Conservation (phyloP, 768 basidiomycete genomes). For the Gymnopilus dilepis region DNA sequence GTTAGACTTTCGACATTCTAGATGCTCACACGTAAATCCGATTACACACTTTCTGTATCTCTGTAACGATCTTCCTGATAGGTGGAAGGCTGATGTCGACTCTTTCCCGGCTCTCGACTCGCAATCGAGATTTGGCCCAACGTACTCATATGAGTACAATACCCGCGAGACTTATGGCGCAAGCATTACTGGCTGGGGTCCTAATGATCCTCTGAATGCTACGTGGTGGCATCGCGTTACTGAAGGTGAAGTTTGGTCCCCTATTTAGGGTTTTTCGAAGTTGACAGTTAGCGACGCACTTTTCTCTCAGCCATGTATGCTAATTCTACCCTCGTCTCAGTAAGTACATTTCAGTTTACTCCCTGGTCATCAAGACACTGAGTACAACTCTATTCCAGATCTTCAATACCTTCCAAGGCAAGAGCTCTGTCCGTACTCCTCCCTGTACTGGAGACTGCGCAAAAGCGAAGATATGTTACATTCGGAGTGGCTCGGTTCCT, state of each 20-base stretch:
- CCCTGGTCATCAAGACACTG: neutral
- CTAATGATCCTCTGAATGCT: conserved; percentile 73
- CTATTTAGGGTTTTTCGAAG: neutral
- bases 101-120: conserved; percentile 61
- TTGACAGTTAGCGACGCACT: too few species aligned
- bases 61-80: too few species aligned
- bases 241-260: conserved; percentile 48
- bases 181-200: conserved; percentile 61
- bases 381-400: conserved; percentile 38
- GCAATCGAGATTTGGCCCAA: conserved; percentile 63
- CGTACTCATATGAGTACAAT: conserved; percentile 69
- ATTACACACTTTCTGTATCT: neutral
- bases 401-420: conserved; percentile 77
- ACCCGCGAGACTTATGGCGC: conserved; percentile 71
- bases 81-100: conserved; percentile 70
- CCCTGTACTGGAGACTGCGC: conserved; percentile 66
- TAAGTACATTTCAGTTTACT: conserved; percentile 44
- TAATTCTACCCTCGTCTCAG: conserved; percentile 62
- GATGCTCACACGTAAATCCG: conserved; percentile 77
- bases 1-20: conserved; percentile 75
- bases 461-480: conserved; percentile 77
- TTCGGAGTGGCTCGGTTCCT: conserved; percentile 72
- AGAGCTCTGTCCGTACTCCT: conserved; percentile 57
- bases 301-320: conserved; percentile 57
- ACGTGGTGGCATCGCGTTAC: conserved; percentile 87